phyloP scores from a whole-genome alignment of 768 basidiomycete genomes.

The Kwoniella sp. region DNA sequence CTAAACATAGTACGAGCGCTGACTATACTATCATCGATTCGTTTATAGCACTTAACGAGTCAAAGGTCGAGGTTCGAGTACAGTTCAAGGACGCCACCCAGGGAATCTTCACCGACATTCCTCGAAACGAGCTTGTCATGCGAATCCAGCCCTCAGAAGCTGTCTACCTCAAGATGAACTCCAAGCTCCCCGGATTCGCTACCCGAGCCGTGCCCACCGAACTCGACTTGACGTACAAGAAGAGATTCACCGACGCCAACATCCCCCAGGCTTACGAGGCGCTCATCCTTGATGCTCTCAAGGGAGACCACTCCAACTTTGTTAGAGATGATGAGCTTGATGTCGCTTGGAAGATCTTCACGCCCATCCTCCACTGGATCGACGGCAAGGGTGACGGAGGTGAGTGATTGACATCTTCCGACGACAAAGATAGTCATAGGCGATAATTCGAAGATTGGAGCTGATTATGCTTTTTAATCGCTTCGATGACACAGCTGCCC shows the following conservation, averaged over 20 bases:
- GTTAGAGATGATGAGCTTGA: slow-evolving; percentile 97
- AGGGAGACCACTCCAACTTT: slow-evolving; percentile 99
- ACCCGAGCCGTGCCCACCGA: slow-evolving; percentile 91
- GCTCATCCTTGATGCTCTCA: slow-evolving; percentile 90
- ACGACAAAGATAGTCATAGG: too few species aligned
- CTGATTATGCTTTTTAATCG: slow-evolving; percentile 29
- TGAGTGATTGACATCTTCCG: neutral
- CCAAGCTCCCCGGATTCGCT: slow-evolving; percentile 86
- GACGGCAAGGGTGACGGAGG: slow-evolving; percentile 63
- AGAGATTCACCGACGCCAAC: slow-evolving; percentile 81
- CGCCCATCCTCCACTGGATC: slow-evolving; percentile 85
- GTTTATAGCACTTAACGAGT: slow-evolving; percentile 82
- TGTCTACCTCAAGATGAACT: slow-evolving; percentile 94
- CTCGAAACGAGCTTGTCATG: slow-evolving; percentile 95
- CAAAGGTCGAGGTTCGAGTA: slow-evolving; percentile 96
- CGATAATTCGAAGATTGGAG: too few species aligned
- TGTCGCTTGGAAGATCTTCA: slow-evolving; percentile 83
- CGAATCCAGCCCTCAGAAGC: slow-evolving; percentile 96
- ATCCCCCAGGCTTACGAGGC: slow-evolving; percentile 96
- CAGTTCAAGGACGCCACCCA: slow-evolving; percentile 97
- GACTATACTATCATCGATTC: slow-evolving; percentile 6
- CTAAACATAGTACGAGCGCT: too few species aligned
- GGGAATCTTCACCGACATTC: slow-evolving; percentile 95
- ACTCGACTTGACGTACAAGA: slow-evolving; percentile 98
- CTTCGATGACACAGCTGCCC: slow-evolving; percentile 54